A percentile compares a stretch with the other conserved stretches of the same genome.
phyloP scores from a whole-genome alignment of 1,284 basidiomycete species.

The Entoloma clypeatum region DNA sequence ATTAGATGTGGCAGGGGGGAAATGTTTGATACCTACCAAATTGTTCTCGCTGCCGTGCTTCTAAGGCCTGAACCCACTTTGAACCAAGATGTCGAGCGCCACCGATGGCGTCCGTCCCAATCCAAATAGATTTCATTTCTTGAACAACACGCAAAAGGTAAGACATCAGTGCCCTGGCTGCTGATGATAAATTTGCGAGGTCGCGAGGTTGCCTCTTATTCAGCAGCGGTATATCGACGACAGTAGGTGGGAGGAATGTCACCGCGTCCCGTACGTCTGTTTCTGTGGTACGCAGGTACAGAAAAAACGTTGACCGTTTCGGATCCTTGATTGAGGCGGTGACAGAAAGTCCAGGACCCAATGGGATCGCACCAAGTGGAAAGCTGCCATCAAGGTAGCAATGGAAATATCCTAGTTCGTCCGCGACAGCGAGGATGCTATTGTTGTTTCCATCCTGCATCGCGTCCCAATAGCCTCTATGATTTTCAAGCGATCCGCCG shows the following conservation, averaged over 20 bases:
- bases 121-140: constrained; percentile 70
- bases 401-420: constrained; percentile 53
- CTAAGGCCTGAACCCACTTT: constrained; percentile 64
- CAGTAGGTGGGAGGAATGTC: constrained; percentile 43
- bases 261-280: constrained; percentile 8
- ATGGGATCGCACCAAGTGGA: constrained; percentile 60
- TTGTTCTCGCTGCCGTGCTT: constrained; percentile 57
- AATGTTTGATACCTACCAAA: constrained; percentile 43
- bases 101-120: constrained; percentile 57
- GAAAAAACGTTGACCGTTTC: constrained; percentile 42
- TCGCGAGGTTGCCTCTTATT: constrained; percentile 54
- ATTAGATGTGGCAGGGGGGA: constrained; percentile 12
- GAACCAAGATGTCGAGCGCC: constrained; percentile 71
- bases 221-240: constrained; percentile 57
- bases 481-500: constrained; percentile 28
- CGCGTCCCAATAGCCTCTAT: constrained; percentile 41
- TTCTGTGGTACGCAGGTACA: constrained; percentile 33
- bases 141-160: constrained; percentile 65
- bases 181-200: constrained; percentile 65
- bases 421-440: constrained; percentile 60
- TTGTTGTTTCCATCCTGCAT: constrained; percentile 53
- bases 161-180: constrained; percentile 66
- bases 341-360: constrained; percentile 36
- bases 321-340: constrained; percentile 51
- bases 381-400: constrained; percentile 78